A percentile compares a stretch with the other conserved stretches of the same genome.
Evolutionary conservation across 345 rosid genomes (phyloP).

Genomic region (Euphorbia peplus): DNA sequence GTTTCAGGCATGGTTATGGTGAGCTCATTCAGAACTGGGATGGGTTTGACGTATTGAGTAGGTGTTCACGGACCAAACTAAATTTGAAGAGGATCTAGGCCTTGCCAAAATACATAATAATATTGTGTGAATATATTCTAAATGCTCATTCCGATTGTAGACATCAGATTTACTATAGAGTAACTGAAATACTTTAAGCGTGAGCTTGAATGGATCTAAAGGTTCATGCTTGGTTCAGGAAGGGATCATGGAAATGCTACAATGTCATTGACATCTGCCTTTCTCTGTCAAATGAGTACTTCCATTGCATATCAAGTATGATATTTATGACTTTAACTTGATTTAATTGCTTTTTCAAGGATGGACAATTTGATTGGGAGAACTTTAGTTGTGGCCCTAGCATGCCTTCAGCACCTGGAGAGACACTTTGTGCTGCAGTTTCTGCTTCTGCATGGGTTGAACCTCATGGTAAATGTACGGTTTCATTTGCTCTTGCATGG

Average conservation of each 20-base stretch:
- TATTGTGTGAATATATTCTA: background rate
- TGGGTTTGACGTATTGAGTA: background rate
- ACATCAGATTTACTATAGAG: background rate
- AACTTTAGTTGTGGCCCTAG: constrained; percentile 66
- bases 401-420: constrained; percentile 78
- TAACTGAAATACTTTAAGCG: too few species aligned
- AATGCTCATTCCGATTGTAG: background rate
- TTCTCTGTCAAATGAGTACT: too few species aligned
- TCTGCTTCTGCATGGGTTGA: constrained; percentile 99
- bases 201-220: too few species aligned
- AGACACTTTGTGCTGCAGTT: constrained; percentile 88
- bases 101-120: background rate
- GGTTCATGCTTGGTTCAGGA: too few species aligned
- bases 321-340: background rate
- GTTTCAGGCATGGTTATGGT: background rate
- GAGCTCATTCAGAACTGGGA: background rate
- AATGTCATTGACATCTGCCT: too few species aligned
- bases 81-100: background rate
- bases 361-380: constrained; percentile 80
- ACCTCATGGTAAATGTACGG: constrained; percentile 94
- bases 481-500: constrained; percentile 96
- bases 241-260: too few species aligned
- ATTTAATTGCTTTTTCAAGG: constrained; percentile 38
- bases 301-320: background rate
- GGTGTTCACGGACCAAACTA: background rate